These are phyloP conservation scores for Thelephora terrestris DNA, from an alignment of 1,284 basidiomycete species.

Conservation along the genomic window DNA sequence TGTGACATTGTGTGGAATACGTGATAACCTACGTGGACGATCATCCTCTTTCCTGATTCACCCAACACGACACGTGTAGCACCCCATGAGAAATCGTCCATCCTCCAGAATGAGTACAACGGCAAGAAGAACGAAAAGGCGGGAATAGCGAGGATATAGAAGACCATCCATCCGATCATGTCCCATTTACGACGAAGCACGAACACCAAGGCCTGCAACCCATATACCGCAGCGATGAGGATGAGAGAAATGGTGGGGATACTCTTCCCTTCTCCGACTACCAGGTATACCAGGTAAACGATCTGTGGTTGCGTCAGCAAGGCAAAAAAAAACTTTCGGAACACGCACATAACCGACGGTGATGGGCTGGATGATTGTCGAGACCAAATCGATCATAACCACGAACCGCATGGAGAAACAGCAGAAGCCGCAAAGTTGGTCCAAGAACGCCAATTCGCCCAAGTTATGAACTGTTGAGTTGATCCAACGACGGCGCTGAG, in stretches of 20 bases:
- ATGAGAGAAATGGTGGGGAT: conserved; percentile 77
- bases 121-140: conserved; percentile 90
- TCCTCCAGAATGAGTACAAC: conserved; percentile 96
- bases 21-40: conserved; percentile 71
- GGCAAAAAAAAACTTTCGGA: neutral
- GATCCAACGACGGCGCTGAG: conserved; percentile 98
- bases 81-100: conserved; percentile 99
- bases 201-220: conserved; percentile 82
- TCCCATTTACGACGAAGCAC: conserved; percentile 86
- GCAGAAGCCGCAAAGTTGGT: conserved; percentile 94
- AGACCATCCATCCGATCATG: conserved; percentile 96
- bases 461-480: conserved; percentile 99
- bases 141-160: conserved; percentile 90
- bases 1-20: neutral
- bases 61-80: conserved; percentile 88
- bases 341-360: conserved; percentile 83
- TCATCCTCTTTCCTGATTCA: conserved; percentile 90
- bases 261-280: conserved; percentile 49
- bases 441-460: conserved; percentile 85
- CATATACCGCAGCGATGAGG: conserved; percentile 91
- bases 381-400: conserved; percentile 90
- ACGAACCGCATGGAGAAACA: conserved; percentile 99
- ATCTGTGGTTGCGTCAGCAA: conserved; percentile 41
- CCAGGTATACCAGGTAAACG: conserved; percentile 76
- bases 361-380: conserved; percentile 82